Conservation (phyloP, 768 basidiomycete genomes). For the Naganishia friedmannii region DNA sequence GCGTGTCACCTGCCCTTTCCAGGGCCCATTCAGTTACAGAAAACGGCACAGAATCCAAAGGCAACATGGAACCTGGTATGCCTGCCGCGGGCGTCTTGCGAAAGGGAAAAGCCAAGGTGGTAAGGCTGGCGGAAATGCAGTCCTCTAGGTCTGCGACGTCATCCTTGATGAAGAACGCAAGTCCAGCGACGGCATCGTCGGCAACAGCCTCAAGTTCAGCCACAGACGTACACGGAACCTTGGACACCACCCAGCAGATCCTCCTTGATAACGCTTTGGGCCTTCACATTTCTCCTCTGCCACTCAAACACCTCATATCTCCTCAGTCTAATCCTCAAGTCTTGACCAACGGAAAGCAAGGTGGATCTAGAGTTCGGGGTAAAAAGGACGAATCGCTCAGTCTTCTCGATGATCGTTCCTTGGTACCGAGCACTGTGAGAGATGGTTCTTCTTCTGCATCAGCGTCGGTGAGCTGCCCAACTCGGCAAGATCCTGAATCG, state of each 20-base stretch:
- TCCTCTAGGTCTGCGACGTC: background rate
- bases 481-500: background rate
- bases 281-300: background rate
- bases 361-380: background rate
- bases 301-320: background rate
- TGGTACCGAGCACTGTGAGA: background rate
- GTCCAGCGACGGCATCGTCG: background rate
- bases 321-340: background rate
- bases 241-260: too few relatives aligned
- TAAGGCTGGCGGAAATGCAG: background rate
- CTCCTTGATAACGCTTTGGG: background rate
- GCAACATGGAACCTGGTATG: background rate
- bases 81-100: background rate
- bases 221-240: too few relatives aligned
- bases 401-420: background rate
- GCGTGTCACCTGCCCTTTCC: background rate
- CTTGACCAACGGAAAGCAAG: background rate
- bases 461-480: background rate
- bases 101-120: background rate
- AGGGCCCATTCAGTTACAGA: background rate
- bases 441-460: background rate
- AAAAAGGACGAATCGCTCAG: background rate
- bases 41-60: background rate
- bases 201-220: too few relatives aligned
- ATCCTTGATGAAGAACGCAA: background rate